Evolutionary conservation across 352 stramenopile genomes (phyloP), one percentile per base, ranked within the genome.

Genomic region (Phytopythium montanum): DNA sequence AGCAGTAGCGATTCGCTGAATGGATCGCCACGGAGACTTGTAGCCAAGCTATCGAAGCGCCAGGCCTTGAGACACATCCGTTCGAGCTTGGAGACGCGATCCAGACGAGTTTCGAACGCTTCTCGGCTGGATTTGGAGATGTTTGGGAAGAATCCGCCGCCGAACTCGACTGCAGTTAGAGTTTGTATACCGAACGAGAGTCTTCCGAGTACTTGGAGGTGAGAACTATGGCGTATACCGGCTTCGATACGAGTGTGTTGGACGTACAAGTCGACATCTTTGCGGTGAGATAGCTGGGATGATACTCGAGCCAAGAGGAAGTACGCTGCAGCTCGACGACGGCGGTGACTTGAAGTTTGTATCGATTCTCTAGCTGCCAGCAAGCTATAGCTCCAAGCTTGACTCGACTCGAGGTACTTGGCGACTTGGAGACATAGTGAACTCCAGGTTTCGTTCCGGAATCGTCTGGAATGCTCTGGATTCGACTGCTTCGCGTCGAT

Each of bases 21-120:
- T 26, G 80, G 59, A n/a, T 75, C 64, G 1, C 75, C 80, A 31
- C 60, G 54, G 19, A 85, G 56, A 9, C 29, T 44, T 12, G 59
- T 19, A 0, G 81, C 59, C 16, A 87, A 56, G 52, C 78, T 90
- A 42, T 85, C 66, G 23, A 62, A 79, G 8, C 59, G 34, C 81
- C 78, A 88, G 0, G 81, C 78, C 23, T 83, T 84, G 13, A 87
- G 44, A 23, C 76, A 79, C 73, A 88, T 80, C 18, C 81, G 72
- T 42, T 90, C 78, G 6, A 90, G 74, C 52, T 88, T 90, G 18
- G 69, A 50, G 0, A 86, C 45, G 3, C 75, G 76, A 31, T 77
- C 70, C 0, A 88, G 64, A 13, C 68, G 74, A 16, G 33, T 60
- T 9, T 50, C 42, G 45, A 88, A 90, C 2, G 72, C 25, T 28